Conservation (phyloP, 257 asterid species). For the Solanum pennellii region DNA sequence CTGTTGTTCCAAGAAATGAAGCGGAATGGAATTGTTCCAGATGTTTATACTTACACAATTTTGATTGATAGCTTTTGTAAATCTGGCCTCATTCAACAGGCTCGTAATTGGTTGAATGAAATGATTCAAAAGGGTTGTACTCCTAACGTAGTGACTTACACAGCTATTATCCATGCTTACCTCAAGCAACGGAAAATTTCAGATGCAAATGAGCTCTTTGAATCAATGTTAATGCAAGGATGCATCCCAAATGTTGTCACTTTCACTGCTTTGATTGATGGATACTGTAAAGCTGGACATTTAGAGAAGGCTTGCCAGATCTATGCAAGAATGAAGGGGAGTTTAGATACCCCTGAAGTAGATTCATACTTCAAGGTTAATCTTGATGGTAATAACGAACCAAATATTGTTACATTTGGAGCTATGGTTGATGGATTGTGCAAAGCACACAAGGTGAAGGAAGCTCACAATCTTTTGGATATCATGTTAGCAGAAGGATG, state of each 20-base stretch:
- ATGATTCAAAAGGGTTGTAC: conserved; percentile 63
- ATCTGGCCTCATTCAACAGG: conserved; percentile 80
- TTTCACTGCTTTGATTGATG: conserved; percentile 85
- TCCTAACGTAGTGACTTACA: conserved; percentile 84
- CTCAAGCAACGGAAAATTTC: conserved; percentile 69
- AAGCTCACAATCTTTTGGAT: conserved; percentile 67
- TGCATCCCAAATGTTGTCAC: conserved; percentile 82
- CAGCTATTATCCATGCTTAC: conserved; percentile 81
- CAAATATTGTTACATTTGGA: conserved; percentile 72
- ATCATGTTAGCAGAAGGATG: conserved; percentile 57
- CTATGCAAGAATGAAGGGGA: conserved; percentile 73
- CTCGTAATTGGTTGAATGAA: conserved; percentile 75
- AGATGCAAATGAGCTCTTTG: conserved; percentile 64
- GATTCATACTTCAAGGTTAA: conserved; percentile 50
- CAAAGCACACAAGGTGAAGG: conserved; percentile 70
- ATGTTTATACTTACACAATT: conserved; percentile 80
- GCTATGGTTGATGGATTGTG: conserved; percentile 92
- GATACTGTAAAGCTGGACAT: conserved; percentile 84
- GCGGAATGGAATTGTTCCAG: conserved; percentile 51
- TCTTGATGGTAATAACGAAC: conserved; percentile 37
- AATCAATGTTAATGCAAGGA: conserved; percentile 63
- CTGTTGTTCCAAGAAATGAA: conserved; percentile 69
- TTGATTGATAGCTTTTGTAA: conserved; percentile 87
- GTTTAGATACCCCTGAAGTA: conserved; percentile 31
- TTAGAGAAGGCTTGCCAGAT: conserved; percentile 70